Conservation (phyloP, 1,284 basidiomycete species). For the Xerocomus minutiporus region DNA sequence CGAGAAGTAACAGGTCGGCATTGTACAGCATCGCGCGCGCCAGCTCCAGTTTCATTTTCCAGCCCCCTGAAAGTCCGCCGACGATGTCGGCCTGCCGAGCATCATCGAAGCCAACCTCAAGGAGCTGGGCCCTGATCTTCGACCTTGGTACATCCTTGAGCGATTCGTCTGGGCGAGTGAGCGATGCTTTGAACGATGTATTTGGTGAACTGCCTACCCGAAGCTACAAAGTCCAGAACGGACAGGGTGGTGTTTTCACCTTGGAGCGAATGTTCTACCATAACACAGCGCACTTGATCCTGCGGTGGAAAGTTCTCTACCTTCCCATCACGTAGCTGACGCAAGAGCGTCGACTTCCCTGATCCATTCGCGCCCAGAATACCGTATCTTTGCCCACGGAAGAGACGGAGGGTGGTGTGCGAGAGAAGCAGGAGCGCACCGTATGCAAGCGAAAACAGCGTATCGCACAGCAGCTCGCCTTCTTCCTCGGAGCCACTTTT, state of each 20-base stretch:
- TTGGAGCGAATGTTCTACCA: constrained; percentile 96
- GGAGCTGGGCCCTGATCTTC: constrained; percentile 74
- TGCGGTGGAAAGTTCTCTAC: constrained; percentile 95
- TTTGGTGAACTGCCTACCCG: constrained; percentile 47
- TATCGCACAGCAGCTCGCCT: constrained; percentile 87
- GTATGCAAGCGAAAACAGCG: constrained; percentile 94
- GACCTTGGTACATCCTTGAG: constrained; percentile 55
- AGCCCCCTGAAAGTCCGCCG: constrained; percentile 91
- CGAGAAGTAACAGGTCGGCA: constrained; percentile 89
- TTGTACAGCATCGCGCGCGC: constrained; percentile 96
- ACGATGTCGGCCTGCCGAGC: constrained; percentile 82
- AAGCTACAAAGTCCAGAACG: constrained; percentile 85
- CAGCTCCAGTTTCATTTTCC: constrained; percentile 98
- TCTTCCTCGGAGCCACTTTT: constrained; percentile 57
- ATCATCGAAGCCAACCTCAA: constrained; percentile 90
- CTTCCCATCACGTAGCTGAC: constrained; percentile 91
- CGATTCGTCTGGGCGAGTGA: constrained; percentile 47
- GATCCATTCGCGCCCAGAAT: constrained; percentile 95
- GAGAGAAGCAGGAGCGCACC: constrained; percentile 94
- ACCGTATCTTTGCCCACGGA: constrained; percentile 91
- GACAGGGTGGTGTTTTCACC: constrained; percentile 82
- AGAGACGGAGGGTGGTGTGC: constrained; percentile 87
- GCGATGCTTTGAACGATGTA: constrained; percentile 5
- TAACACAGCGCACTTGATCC: constrained; percentile 81
- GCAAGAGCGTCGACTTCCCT: constrained; percentile 95